Evolutionary conservation across 768 basidiomycete species (phyloP), one percentile per base, ranked within the genome.

Genomic region (Amanita pseudoporphyria): DNA sequence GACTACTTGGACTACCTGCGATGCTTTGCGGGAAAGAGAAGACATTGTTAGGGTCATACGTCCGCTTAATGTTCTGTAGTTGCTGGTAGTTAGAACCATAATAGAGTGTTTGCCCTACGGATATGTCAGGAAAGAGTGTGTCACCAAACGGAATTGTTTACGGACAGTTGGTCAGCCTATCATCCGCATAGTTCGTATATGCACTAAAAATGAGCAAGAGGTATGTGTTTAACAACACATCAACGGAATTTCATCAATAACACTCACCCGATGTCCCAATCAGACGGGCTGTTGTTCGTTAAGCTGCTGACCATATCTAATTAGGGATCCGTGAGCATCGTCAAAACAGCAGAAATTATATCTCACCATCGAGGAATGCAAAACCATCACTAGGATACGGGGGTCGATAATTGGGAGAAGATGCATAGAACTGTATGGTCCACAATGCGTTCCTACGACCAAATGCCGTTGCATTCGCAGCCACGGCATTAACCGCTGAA

Each of bases 371-470:
- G 1, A 77, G 57, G 57, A 74, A 76, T 0, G 60, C 57, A 45
- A 75, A 65, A 0, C 73, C 75, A 9, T 52, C 54, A 2, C 57
- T 47, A 3, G 74, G 74, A 51, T 63, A 74, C 0, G 69, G 71
- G 0, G 71, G 68, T 1, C 55, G 49, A 37, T 59, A 61, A 35
- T 62, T 66, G 0, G 53, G 47, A 2, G 69, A 68, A 1, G 70
- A 71, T 0, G 71, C 70, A 51, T 76, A 74, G 56, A 74, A 66
- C 54, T 76, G 73, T 39, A 73, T 67, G 1, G 64, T 67, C 55
- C 73, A 71, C 37, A 70, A 57, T 12, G 69, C 63, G 49, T 59
- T 57, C 5, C 74, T 60, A 42, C 66, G 65, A 3, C 60, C 64
- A 55, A 72, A 76, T 3, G 73, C 67, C n/a, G n/a, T n/a, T n/a